Evolutionary conservation across 2,329 filamentous ascomycete genomes (phyloP).

Genomic region (Aspergillus japonicus): DNA sequence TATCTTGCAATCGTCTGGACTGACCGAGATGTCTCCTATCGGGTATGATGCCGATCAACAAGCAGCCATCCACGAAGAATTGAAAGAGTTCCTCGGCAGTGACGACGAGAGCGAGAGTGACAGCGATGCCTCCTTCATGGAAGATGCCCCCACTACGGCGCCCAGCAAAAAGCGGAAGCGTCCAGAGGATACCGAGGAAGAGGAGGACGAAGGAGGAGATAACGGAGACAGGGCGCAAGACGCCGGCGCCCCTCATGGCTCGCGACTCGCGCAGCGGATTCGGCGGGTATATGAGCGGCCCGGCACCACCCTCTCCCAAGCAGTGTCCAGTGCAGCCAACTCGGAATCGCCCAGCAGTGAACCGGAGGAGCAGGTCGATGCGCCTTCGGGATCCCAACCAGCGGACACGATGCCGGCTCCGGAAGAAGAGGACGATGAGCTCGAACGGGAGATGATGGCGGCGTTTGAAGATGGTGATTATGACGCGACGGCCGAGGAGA

Average conservation of each 20-base stretch:
- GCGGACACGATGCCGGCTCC: conserved; percentile 29
- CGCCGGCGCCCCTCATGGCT: conserved; percentile 30
- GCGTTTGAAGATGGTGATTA: conserved; percentile 52
- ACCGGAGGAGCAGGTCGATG: conserved; percentile 29
- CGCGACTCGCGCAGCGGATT: conserved; percentile 40
- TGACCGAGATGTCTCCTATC: conserved; percentile 50
- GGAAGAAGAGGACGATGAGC: conserved; percentile 47
- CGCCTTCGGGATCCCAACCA: conserved; percentile 27
- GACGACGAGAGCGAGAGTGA: conserved; percentile 52
- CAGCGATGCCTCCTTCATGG: conserved; percentile 41
- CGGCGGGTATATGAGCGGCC: conserved; percentile 42
- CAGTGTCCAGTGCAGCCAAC: conserved; percentile 33
- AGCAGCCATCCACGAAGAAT: conserved; percentile 66
- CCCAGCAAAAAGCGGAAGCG: conserved; percentile 41
- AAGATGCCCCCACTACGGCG: conserved; percentile 18
- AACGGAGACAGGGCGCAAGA: conserved; percentile 37
- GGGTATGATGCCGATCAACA: conserved; percentile 64
- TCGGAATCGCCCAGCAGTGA: conserved; percentile 20
- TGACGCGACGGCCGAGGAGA: conserved; percentile 37
- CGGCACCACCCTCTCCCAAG: conserved; percentile 36
- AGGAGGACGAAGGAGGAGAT: conserved; percentile 20
- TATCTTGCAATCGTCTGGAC: conserved; percentile 51
- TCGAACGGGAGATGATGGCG: conserved; percentile 58
- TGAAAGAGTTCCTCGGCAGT: conserved; percentile 67
- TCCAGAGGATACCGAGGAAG: conserved; percentile 18